These are phyloP conservation scores for Rhamnella rubrinervis DNA, from an alignment of 331 rosid species.

Conservation along the genomic window DNA sequence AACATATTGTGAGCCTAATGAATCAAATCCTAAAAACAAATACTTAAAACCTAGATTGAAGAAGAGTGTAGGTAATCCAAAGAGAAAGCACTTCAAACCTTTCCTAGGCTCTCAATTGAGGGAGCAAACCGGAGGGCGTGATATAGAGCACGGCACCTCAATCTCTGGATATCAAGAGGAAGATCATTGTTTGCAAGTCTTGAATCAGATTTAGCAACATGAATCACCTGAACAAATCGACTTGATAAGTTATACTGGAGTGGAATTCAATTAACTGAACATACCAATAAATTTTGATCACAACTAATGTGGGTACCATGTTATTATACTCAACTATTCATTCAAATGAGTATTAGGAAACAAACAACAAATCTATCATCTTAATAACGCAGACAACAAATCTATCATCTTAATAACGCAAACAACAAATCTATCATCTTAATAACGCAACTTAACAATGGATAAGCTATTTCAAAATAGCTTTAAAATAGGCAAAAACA, in stretches of 20 bases:
- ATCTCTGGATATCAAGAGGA: conserved; percentile 78
- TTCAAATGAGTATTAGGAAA: background rate
- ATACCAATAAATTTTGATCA: background rate
- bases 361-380: background rate
- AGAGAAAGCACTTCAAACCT: conserved; percentile 52
- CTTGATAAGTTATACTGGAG: conserved; percentile 20
- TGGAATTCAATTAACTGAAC: conserved; percentile 15
- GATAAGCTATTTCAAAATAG: background rate
- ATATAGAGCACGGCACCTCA: conserved; percentile 92
- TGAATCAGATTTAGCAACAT: conserved; percentile 89
- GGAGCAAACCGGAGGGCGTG: conserved; percentile 84
- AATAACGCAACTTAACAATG: background rate
- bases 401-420: too few relatives aligned
- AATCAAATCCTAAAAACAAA: conserved; percentile 14
- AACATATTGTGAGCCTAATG: background rate
- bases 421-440: background rate
- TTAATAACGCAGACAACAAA: background rate
- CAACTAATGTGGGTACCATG: background rate
- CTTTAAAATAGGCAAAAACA: background rate
- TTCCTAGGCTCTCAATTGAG: conserved; percentile 73
- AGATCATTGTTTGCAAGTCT: conserved; percentile 91
- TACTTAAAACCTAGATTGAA: background rate
- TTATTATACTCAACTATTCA: background rate
- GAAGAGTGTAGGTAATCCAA: background rate
- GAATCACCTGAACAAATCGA: conserved; percentile 67